Conservation (phyloP, 805 yeast genomes). For the Yamadazyma tumulicola region DNA sequence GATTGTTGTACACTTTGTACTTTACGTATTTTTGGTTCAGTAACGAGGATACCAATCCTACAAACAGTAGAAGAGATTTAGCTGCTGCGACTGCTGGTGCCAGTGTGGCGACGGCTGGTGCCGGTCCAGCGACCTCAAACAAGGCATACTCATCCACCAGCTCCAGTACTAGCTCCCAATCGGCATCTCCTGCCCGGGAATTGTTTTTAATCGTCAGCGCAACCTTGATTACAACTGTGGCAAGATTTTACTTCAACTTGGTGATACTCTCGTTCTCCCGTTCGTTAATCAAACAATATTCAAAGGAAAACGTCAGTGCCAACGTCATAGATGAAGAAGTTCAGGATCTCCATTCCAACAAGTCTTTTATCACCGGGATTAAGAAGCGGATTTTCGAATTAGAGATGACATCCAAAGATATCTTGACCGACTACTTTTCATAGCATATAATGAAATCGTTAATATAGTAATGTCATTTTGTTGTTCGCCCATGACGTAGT, state of each 20-base stretch:
- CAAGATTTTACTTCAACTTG: conserved; percentile 59
- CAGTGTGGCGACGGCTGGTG: background rate
- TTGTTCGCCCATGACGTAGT: too few species aligned
- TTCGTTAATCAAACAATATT: conserved; percentile 44
- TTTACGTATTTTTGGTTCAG: conserved; percentile 77
- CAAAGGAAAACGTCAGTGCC: conserved; percentile 19
- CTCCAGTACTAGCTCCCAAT: conserved; percentile 40
- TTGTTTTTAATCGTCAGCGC: conserved; percentile 53
- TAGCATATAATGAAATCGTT: background rate
- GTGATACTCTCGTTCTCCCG: conserved; percentile 58
- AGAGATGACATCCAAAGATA: conserved; percentile 31
- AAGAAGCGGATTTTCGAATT: conserved; percentile 21
- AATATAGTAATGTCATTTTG: too few species aligned
- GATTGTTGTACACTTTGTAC: conserved; percentile 66
- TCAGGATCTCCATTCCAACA: conserved; percentile 21
- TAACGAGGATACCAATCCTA: conserved; percentile 33
- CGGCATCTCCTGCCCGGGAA: conserved; percentile 58
- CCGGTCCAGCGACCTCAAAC: conserved; percentile 10
- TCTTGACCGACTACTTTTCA: conserved; percentile 21
- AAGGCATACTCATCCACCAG: conserved; percentile 7
- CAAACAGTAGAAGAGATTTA: conserved; percentile 5
- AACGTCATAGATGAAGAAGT: conserved; percentile 21
- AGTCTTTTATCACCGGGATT: conserved; percentile 18
- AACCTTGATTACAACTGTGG: conserved; percentile 43
- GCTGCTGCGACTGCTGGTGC: background rate